These are phyloP conservation scores for Euclidium syriacum DNA, from an alignment of 345 rosid genomes.

Conservation along the genomic window DNA sequence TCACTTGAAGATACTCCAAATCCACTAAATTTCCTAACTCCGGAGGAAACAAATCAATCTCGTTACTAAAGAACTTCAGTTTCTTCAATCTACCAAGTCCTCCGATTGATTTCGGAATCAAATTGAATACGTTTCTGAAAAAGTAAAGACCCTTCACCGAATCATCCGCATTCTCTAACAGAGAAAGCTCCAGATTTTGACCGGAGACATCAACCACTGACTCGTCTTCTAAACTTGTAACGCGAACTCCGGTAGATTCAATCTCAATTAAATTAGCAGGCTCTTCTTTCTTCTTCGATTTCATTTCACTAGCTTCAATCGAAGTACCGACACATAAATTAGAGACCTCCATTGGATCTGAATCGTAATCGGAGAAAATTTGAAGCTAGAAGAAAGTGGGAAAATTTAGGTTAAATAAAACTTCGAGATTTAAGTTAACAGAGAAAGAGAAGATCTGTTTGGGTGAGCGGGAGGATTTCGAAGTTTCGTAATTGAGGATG, in stretches of 20 bases:
- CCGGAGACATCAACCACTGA: slow-evolving; percentile 70
- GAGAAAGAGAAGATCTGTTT: slow-evolving; percentile 27
- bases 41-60: slow-evolving; percentile 62
- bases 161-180: slow-evolving; percentile 34
- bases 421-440: not conserved
- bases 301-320: slow-evolving; percentile 5
- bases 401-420: not conserved
- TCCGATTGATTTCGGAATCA: slow-evolving; percentile 73
- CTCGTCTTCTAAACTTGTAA: slow-evolving; percentile 39
- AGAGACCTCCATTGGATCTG: slow-evolving; percentile 35
- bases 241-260: slow-evolving; percentile 10
- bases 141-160: slow-evolving; percentile 60
- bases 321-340: slow-evolving; percentile 21
- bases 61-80: slow-evolving; percentile 82
- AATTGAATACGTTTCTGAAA: slow-evolving; percentile 66
- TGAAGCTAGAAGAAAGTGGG: not conserved
- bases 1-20: slow-evolving; percentile 83
- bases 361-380: not conserved
- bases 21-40: slow-evolving; percentile 66
- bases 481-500: slow-evolving; percentile 8
- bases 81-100: slow-evolving; percentile 46
- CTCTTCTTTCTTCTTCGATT: not conserved
- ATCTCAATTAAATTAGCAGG: not conserved
- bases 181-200: slow-evolving; percentile 58
- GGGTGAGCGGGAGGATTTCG: slow-evolving; percentile 11